Base-by-base conservation (phyloP, 2,329 filamentous ascomycete species). In the Pseudonectria foliicola region DNA sequence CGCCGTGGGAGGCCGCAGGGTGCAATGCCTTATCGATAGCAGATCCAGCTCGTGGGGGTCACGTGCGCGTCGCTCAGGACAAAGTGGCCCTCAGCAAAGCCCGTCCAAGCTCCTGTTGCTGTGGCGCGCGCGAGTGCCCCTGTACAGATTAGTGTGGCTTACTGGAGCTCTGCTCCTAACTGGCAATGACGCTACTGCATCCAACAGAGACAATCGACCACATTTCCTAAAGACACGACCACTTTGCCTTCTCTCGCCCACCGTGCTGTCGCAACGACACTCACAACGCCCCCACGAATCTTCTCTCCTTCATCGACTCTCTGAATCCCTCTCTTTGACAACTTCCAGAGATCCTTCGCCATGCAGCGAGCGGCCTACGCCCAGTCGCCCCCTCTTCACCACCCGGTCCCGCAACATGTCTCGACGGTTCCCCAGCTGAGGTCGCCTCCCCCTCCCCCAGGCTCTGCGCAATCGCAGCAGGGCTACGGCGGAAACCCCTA, bases 321-420 rank as follows among this genome's bases (percentile, higher is more conserved):
- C 35, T 14, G 27, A 23, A 18, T 12, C 13, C 21, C 12, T 23
- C 14, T 27, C 14, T 21, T 14, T 21, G 16, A 15, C 13, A 13
- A 12, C 23, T 13, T 13, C 28, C 30, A 11, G 29, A 12, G 13
- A 34, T 15, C 33, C 39, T 42, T 40, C 61, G 74, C 57, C 42
- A 95, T 95, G 90, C 90, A 95, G 67, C 84, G 88, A 60, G 73
- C 82, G 58, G 72, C 78, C 35, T 95, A 92, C 67, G 78, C 79
- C 62, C 85, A 89, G 56, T 95, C 88, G 57, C 90, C 89, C 59
- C 89, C 90, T 48, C 80, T 96, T 52, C 92, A 96, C 64, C 92
- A 96, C 61, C 92, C 92, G 39, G 88, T 96, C 39, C 92, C 92
- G 43, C 92, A 98, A 64, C 92, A 98, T 72, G 90, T 96, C 54